These are phyloP conservation scores for Solanum hybrid DNA, from an alignment of 305 asterid species.

Conservation along the genomic window DNA sequence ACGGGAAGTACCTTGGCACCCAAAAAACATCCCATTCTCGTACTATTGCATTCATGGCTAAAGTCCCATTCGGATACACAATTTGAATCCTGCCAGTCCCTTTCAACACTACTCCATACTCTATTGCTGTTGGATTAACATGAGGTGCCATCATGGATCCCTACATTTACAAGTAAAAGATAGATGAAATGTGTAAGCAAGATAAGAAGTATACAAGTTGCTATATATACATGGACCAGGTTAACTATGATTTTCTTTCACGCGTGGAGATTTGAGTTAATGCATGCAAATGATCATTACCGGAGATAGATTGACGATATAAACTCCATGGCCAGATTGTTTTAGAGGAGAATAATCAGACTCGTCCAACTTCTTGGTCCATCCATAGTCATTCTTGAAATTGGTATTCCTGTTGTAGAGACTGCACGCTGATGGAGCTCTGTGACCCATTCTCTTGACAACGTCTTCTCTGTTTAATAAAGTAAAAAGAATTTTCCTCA, in stretches of 20 bases:
- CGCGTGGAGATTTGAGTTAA: neutral
- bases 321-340: slow-evolving; percentile 39
- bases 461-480: slow-evolving; percentile 20
- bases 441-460: slow-evolving; percentile 3
- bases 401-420: slow-evolving; percentile 39
- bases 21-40: slow-evolving; percentile 61
- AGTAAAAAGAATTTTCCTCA: slow-evolving; percentile 43
- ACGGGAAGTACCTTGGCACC: slow-evolving; percentile 69
- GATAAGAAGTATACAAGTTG: neutral
- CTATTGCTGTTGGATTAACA: slow-evolving; percentile 60
- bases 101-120: slow-evolving; percentile 52
- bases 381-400: slow-evolving; percentile 55
- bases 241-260: neutral
- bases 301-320: slow-evolving; percentile 60
- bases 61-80: slow-evolving; percentile 61
- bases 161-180: slow-evolving; percentile 15
- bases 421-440: slow-evolving; percentile 50
- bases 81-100: slow-evolving; percentile 59
- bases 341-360: slow-evolving; percentile 43
- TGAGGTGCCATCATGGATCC: slow-evolving; percentile 97
- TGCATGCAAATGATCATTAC: slow-evolving; percentile 15
- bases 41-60: slow-evolving; percentile 73
- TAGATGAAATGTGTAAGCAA: neutral
- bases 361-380: slow-evolving; percentile 51
- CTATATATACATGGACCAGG: neutral